Percentiles rank a stretch among this genome's conserved stretches.
Conservation (phyloP, 1,284 basidiomycete genomes). For the Naganishia cerealis region DNA sequence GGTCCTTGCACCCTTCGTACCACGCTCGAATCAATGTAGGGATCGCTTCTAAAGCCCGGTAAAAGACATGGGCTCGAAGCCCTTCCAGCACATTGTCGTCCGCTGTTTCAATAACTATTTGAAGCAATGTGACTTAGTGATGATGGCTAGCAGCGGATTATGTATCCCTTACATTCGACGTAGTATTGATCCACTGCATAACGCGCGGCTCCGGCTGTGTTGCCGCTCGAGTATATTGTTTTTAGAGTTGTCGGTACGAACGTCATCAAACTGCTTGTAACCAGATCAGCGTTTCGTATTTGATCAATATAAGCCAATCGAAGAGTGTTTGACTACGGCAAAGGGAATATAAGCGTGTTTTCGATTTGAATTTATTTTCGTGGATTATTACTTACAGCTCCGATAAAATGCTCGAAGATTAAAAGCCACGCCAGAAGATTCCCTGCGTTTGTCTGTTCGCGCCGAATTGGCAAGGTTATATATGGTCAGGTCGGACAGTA, state of each 20-base stretch:
- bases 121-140: neutral
- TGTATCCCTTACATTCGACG: conserved; percentile 65
- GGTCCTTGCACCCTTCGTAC: conserved; percentile 84
- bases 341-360: neutral
- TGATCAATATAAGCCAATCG: conserved; percentile 74
- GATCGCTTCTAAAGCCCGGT: conserved; percentile 74
- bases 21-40: conserved; percentile 81
- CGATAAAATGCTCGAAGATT: conserved; percentile 78
- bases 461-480: neutral
- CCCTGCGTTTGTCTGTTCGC: conserved; percentile 35
- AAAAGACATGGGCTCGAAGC: conserved; percentile 84
- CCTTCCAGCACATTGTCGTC: conserved; percentile 57
- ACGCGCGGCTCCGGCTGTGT: conserved; percentile 65
- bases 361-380: neutral
- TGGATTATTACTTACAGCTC: conserved; percentile 64
- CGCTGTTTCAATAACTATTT: conserved; percentile 26
- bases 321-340: conserved; percentile 62
- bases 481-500: neutral
- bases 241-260: conserved; percentile 23
- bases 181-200: conserved; percentile 86
- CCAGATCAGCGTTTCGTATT: conserved; percentile 68
- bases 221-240: conserved; percentile 57
- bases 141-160: neutral
- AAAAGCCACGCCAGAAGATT: conserved; percentile 87
- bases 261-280: conserved; percentile 70